Evolutionary conservation across 192 early-diverging fungal genomes (phyloP).

Genomic region (Podila horticola): DNA sequence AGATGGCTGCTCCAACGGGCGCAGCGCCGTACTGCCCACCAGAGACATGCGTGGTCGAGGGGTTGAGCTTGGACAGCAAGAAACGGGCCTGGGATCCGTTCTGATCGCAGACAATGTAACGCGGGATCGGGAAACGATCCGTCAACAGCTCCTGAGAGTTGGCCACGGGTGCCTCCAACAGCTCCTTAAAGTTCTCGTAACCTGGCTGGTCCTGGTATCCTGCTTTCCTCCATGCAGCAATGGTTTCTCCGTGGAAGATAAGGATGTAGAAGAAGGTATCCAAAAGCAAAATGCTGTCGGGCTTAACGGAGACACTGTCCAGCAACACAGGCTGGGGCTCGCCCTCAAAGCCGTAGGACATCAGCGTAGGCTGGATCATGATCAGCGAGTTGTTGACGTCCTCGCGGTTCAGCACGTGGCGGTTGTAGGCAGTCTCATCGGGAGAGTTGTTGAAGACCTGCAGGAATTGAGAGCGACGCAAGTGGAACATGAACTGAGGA

Average conservation of each 20-base stretch:
- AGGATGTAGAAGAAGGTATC: constrained; percentile 99
- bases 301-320: constrained; percentile 98
- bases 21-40: constrained; percentile 73
- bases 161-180: constrained; percentile 88
- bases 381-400: constrained; percentile 97
- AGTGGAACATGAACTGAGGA: constrained; percentile 99
- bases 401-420: constrained; percentile 95
- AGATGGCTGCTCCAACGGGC: constrained; percentile 85
- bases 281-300: constrained; percentile 90
- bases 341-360: constrained; percentile 89
- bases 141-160: constrained; percentile 91
- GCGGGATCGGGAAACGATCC: constrained; percentile 97
- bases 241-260: constrained; percentile 98
- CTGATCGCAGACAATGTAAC: constrained; percentile 98
- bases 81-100: constrained; percentile 98
- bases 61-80: constrained; percentile 97
- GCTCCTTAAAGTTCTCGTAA: constrained; percentile 94
- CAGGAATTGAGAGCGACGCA: constrained; percentile 96
- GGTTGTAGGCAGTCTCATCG: constrained; percentile 95
- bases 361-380: constrained; percentile 99
- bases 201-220: constrained; percentile 95
- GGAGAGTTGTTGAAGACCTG: constrained; percentile 99
- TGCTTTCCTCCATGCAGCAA: constrained; percentile 96
- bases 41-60: constrained; percentile 94
- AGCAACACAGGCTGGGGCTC: constrained; percentile 91